A percentile compares a stretch with the other conserved stretches of the same genome.
Conservation (phyloP, 352 stramenopile genomes). For the Pythium biforme region DNA sequence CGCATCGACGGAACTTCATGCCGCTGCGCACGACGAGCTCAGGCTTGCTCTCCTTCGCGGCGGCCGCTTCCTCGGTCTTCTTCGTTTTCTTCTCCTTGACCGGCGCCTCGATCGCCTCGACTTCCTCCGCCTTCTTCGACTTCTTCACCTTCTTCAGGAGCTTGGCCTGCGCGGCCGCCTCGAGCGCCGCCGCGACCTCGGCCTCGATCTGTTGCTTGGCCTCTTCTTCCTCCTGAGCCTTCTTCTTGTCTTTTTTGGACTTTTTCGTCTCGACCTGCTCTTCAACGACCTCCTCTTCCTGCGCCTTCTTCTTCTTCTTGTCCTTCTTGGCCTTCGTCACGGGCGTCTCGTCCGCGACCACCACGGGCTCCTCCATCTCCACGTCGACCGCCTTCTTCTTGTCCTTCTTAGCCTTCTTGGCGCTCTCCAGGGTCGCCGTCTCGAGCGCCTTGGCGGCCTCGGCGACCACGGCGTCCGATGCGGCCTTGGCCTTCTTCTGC, state of each 20-base stretch:
- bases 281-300: conserved; percentile 23
- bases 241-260: conserved; percentile 23
- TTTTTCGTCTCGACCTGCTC: conserved; percentile 1
- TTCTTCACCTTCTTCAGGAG: conserved; percentile 30
- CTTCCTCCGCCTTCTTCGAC: conserved; percentile 15
- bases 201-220: conserved; percentile 1
- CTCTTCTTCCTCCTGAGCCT: conserved; percentile 24
- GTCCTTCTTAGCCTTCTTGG: conserved; percentile 23
- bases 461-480: conserved; percentile 7
- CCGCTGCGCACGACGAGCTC: conserved; percentile 55
- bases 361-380: neutral
- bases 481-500: conserved; percentile 18
- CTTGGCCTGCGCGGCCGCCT: conserved; percentile 1
- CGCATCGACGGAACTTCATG: conserved; percentile 75
- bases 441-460: conserved; percentile 9
- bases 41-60: conserved; percentile 14
- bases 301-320: conserved; percentile 45
- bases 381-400: conserved; percentile 15
- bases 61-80: conserved; percentile 9
- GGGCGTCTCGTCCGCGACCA: conserved; percentile 4
- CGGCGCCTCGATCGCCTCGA: conserved; percentile 1
- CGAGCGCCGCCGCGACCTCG: conserved; percentile 16
- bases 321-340: conserved; percentile 19
- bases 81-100: conserved; percentile 26
- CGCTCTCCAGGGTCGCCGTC: conserved; percentile 14